Conservation (phyloP, 2,329 filamentous ascomycete species). For the Aphanocladium album region DNA sequence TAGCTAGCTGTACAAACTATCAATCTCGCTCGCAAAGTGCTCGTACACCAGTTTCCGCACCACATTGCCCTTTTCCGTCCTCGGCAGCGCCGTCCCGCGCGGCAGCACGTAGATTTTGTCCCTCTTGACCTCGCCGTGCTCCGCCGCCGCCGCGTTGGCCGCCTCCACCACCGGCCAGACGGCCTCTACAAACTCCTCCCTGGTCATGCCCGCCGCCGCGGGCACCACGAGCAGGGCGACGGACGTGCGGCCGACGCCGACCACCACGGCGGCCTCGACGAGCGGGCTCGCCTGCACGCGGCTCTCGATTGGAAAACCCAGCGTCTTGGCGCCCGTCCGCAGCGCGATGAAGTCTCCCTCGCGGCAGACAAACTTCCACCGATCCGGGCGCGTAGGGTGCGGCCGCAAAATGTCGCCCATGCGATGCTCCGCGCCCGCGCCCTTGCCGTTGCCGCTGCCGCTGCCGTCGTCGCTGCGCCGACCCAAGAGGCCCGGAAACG, state of each 20-base stretch:
- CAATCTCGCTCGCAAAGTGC: conserved; percentile 5
- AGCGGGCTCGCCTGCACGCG: conserved; percentile 1
- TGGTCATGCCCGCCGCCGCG: too few species aligned
- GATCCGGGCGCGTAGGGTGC: background rate
- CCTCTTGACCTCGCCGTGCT: background rate
- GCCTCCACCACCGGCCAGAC: background rate
- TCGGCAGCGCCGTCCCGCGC: background rate
- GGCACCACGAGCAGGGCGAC: background rate
- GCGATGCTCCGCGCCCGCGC: background rate
- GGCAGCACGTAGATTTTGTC: background rate
- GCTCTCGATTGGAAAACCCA: background rate
- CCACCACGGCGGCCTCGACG: background rate
- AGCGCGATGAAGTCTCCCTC: conserved; percentile 1
- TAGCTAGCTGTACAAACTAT: too few species aligned
- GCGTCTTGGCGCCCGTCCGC: background rate
- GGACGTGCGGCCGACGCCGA: background rate
- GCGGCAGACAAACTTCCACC: conserved; percentile 1
- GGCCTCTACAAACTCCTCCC: background rate
- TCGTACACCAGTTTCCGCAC: background rate
- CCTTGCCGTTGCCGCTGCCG: background rate
- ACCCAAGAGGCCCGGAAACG: conserved; percentile 4
- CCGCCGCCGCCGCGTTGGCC: background rate
- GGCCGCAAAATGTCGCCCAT: conserved; percentile 3
- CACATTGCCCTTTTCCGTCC: conserved; percentile 9
- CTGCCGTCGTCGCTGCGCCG: background rate